Percentiles rank a stretch among this genome's conserved stretches.
phyloP scores from a whole-genome alignment of 176 grass and related monocot genomes.

The Pharus latifolius region DNA sequence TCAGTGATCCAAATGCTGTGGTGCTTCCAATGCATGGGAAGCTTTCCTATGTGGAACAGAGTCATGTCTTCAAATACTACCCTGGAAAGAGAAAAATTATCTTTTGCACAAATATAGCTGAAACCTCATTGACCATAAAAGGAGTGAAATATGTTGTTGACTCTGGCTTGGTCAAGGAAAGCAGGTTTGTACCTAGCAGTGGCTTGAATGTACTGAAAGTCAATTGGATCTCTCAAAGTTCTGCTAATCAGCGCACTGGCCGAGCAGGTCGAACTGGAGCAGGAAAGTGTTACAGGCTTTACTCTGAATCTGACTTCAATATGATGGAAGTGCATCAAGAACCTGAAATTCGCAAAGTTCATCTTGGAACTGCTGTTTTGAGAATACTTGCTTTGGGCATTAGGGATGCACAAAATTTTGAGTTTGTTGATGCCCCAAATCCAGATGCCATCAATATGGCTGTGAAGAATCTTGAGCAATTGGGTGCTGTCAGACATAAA shows the following conservation, averaged over 20 bases:
- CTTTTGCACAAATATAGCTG: conserved; percentile 89
- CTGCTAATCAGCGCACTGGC: conserved; percentile 81
- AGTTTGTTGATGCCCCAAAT: conserved; percentile 91
- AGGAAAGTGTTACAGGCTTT: conserved; percentile 92
- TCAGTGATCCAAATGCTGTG: conserved; percentile 42
- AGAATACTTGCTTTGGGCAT: conserved; percentile 82
- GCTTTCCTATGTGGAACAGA: conserved; percentile 67
- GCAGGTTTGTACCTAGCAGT: conserved; percentile 59
- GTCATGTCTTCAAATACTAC: conserved; percentile 72
- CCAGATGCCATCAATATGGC: conserved; percentile 59
- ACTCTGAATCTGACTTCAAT: conserved; percentile 70
- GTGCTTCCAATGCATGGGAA: conserved; percentile 93
- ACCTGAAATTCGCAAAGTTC: conserved; percentile 91
- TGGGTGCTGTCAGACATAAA: conserved; percentile 56
- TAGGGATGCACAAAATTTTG: conserved; percentile 53
- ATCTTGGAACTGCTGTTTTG: conserved; percentile 77
- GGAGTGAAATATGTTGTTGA: conserved; percentile 86
- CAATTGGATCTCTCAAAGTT: conserved; percentile 74
- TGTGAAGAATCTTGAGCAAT: conserved; percentile 65
- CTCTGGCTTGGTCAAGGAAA: conserved; percentile 83
- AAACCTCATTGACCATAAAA: conserved; percentile 85
- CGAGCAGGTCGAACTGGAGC: conserved; percentile 65
- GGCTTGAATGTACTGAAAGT: conserved; percentile 84
- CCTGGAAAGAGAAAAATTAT: conserved; percentile 82
- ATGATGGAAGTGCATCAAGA: conserved; percentile 87